Conservation (phyloP, 192 early-diverging fungal species). For the Chytriomyces sp. region DNA sequence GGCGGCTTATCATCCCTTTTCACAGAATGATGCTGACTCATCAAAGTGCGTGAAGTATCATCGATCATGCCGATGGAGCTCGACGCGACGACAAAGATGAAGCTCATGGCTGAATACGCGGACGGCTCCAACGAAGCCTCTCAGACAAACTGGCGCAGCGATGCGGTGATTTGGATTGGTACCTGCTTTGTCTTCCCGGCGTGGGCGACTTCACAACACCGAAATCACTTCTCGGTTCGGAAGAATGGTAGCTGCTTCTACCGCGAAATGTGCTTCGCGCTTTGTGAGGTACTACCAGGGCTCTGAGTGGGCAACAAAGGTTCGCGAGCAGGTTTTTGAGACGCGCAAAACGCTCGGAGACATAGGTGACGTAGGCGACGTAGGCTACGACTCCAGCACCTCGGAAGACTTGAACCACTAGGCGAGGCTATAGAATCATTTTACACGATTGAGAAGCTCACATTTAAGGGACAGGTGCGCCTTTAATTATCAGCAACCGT, state of each 20-base stretch:
- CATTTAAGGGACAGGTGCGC: neutral
- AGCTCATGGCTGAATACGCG: too few relatives aligned
- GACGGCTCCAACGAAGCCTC: too few relatives aligned
- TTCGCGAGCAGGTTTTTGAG: slow-evolving; percentile 7
- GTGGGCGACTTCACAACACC: neutral
- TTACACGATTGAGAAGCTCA: slow-evolving; percentile 22
- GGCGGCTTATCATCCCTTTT: too few relatives aligned
- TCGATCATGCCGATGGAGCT: too few relatives aligned
- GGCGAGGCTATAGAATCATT: slow-evolving; percentile 31
- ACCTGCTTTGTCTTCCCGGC: neutral
- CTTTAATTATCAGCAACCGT: neutral
- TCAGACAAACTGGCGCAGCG: too few relatives aligned
- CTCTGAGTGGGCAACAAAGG: slow-evolving; percentile 27
- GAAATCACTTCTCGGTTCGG: slow-evolving; percentile 12
- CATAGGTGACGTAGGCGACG: slow-evolving; percentile 24
- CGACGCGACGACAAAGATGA: too few relatives aligned
- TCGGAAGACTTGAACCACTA: slow-evolving; percentile 56
- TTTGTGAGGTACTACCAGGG: slow-evolving; percentile 43
- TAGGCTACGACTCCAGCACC: slow-evolving; percentile 50
- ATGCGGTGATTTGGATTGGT: too few relatives aligned
- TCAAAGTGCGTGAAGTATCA: too few relatives aligned
- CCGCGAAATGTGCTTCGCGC: slow-evolving; percentile 49
- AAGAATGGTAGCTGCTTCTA: slow-evolving; percentile 66
- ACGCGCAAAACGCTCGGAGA: slow-evolving; percentile 30
- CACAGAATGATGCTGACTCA: too few relatives aligned